Evolutionary conservation across 2,329 filamentous ascomycete genomes (phyloP).

Genomic region (Venturia nashicola): DNA sequence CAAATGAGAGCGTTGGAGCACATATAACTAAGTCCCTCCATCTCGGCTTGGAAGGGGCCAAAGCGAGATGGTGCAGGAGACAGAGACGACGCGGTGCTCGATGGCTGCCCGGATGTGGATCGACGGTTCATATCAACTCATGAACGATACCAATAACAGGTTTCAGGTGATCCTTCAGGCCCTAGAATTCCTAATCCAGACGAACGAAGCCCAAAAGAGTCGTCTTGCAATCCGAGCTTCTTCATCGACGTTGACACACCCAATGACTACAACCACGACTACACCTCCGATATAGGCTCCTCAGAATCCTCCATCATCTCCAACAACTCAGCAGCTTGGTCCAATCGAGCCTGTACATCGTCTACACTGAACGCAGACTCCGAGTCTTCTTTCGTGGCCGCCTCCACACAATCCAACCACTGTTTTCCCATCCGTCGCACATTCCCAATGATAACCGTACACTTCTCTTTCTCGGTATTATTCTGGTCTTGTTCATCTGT

Average conservation of each 20-base stretch:
- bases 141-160: too few relatives aligned
- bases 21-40: too few relatives aligned
- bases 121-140: too few relatives aligned
- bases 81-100: too few relatives aligned
- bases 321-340: background rate
- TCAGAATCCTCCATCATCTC: background rate
- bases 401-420: background rate
- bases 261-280: constrained; percentile 43
- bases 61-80: too few relatives aligned
- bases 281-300: background rate
- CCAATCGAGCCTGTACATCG: background rate
- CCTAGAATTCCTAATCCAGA: too few relatives aligned
- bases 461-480: background rate
- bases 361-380: background rate
- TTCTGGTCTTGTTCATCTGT: background rate
- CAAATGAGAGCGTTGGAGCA: too few relatives aligned
- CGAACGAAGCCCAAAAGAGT: too few relatives aligned
- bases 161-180: too few relatives aligned
- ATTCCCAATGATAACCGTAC: background rate
- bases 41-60: too few relatives aligned
- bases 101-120: too few relatives aligned
- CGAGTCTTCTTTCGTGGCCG: background rate
- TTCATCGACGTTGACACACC: constrained; percentile 28
- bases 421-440: background rate
- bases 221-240: too few relatives aligned